Percentiles rank a stretch among this genome's conserved stretches.
Evolutionary conservation across 495 filamentous ascomycete genomes (phyloP).

Genomic region (Penicillium cinerascens): DNA sequence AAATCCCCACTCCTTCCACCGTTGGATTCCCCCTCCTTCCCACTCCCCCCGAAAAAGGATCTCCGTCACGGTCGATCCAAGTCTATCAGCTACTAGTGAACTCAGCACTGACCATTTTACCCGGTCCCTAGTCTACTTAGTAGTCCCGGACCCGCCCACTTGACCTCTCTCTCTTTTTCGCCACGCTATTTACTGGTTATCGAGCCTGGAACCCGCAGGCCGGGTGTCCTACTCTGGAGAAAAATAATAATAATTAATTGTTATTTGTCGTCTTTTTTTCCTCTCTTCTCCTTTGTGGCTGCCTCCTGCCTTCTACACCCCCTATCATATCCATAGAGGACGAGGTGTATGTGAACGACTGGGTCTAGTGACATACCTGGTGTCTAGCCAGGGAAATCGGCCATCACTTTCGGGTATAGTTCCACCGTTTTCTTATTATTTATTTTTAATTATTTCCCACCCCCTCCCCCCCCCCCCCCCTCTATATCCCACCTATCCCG

Average conservation of each 20-base stretch:
- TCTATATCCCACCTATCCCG: neutral
- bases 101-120: conserved; percentile 37
- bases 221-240: conserved; percentile 10
- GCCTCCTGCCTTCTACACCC: conserved; percentile 3
- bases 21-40: neutral
- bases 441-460: neutral
- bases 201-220: conserved; percentile 28
- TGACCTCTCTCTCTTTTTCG: conserved; percentile 12
- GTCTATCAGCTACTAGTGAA: conserved; percentile 43
- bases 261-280: neutral
- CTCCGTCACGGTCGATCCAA: conserved; percentile 39
- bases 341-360: neutral
- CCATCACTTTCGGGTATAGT: neutral
- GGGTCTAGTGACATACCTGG: neutral
- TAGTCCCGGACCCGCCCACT: conserved; percentile 17
- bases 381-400: neutral
- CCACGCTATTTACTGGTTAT: conserved; percentile 11
- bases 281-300: neutral
- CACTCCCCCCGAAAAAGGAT: conserved; percentile 23
- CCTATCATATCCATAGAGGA: neutral
- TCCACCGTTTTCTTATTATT: neutral
- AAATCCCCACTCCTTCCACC: neutral
- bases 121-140: conserved; percentile 12
- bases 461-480: too few relatives aligned
- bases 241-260: conserved; percentile 10